These are phyloP conservation scores for Diutina pseudorugosa DNA, from an alignment of 1,139 yeast genomes.

Conservation along the genomic window DNA sequence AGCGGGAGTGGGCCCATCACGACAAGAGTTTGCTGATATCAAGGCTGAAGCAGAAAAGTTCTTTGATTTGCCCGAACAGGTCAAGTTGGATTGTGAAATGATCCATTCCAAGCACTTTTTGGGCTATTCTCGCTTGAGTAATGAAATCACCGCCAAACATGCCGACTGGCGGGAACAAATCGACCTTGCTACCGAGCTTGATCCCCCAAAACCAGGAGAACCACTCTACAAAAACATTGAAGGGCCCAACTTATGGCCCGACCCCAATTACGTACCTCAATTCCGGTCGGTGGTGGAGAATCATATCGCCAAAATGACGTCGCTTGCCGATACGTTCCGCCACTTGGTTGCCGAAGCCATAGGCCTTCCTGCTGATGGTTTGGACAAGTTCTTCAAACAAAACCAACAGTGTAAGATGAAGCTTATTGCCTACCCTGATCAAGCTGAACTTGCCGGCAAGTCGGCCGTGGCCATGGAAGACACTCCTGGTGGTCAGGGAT, in stretches of 20 bases:
- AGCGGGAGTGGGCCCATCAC: conserved; percentile 19
- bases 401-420: conserved; percentile 45
- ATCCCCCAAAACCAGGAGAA: conserved; percentile 30
- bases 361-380: conserved; percentile 30
- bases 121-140: conserved; percentile 56
- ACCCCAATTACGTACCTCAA: conserved; percentile 31
- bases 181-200: conserved; percentile 52
- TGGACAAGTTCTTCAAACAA: conserved; percentile 38
- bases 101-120: conserved; percentile 51
- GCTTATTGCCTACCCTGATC: conserved; percentile 39
- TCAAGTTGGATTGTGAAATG: conserved; percentile 46
- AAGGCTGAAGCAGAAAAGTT: conserved; percentile 33
- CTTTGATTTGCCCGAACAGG: conserved; percentile 40
- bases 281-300: conserved; percentile 33
- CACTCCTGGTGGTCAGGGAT: conserved; percentile 42
- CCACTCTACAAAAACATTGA: conserved; percentile 47
- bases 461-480: conserved; percentile 24
- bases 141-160: conserved; percentile 49
- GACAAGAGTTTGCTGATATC: conserved; percentile 26
- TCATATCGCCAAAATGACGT: conserved; percentile 37
- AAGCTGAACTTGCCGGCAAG: conserved; percentile 16
- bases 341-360: conserved; percentile 43
- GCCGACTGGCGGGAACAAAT: conserved; percentile 61
- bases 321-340: conserved; percentile 30
- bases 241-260: conserved; percentile 60